A percentile compares a stretch with the other conserved stretches of the same genome.
These are phyloP conservation scores for Candida saitoana DNA, from an alignment of 805 yeast species.

Conservation along the genomic window DNA sequence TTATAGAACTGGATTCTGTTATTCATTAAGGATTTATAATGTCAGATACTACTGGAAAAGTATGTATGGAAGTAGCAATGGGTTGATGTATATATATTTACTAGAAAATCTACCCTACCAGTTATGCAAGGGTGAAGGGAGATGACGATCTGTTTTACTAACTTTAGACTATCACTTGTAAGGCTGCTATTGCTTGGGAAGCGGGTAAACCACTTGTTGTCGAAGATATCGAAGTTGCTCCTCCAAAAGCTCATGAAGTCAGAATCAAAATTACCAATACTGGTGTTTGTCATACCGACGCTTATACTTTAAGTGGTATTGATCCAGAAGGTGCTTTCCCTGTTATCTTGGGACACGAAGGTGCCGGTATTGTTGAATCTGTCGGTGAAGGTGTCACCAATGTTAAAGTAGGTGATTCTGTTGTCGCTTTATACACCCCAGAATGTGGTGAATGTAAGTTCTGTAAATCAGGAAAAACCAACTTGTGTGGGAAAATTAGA, in stretches of 20 bases:
- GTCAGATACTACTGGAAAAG: slow-evolving; percentile 5
- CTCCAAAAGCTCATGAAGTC: slow-evolving; percentile 97
- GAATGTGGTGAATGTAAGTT: slow-evolving; percentile 95
- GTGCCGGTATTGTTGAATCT: slow-evolving; percentile 94
- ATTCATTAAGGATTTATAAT: no score
- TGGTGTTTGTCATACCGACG: slow-evolving; percentile 98
- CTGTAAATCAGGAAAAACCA: slow-evolving; percentile 93
- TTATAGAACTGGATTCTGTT: no score
- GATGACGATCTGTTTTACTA: slow-evolving; percentile 12
- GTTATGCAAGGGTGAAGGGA: slow-evolving; percentile 1
- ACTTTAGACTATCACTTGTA: slow-evolving; percentile 65
- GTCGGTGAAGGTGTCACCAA: slow-evolving; percentile 90
- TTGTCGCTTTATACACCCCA: slow-evolving; percentile 91
- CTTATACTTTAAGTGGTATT: slow-evolving; percentile 87
- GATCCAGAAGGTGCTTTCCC: slow-evolving; percentile 98
- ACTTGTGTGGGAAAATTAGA: slow-evolving; percentile 91
- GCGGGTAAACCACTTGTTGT: slow-evolving; percentile 78
- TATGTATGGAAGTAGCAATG: not conserved
- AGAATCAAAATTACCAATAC: slow-evolving; percentile 83
- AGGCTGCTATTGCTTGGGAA: slow-evolving; percentile 98
- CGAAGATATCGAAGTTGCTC: slow-evolving; percentile 84
- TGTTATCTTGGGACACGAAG: slow-evolving; percentile 92
- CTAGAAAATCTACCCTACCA: not conserved
- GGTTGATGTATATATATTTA: not conserved
- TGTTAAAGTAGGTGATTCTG: slow-evolving; percentile 92